Evolutionary conservation across 208 protist species (phyloP), one percentile per base, ranked within the genome.

Genomic region (Crithidia acanthocephali): DNA sequence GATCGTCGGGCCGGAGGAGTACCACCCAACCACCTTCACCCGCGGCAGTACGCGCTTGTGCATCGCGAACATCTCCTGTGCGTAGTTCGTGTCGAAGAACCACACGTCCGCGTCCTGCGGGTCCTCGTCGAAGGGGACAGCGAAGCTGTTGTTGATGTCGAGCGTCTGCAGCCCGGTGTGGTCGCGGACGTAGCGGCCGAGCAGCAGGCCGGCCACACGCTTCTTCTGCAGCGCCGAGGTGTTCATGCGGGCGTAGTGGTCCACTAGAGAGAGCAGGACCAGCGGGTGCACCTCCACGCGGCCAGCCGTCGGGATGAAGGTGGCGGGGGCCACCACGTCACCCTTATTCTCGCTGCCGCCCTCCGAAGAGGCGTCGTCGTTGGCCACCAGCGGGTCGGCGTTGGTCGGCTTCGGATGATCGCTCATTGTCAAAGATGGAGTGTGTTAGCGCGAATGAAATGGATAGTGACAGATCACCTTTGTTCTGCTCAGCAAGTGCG

Each of bases 101-200:
- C 98, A 99, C 66, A 99, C 98, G 55, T 93, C 92, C 1, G 94
- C 90, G 67, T 99, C 93, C 40, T 94, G 86, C 23, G 91, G 75
- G 81, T 99, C 98, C 82, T 99, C 99, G 80, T 99, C 99, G 79
- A 99, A 99, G 16, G 99, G 99, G 27, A 99, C 96, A 35, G 98
- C 99, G 83, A 99, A 99, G 68, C 91, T 97, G 88, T 99, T 99
- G 82, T 98, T 97, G 71, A 97, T 95, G 79, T 98, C 92, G 0
- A 97, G 78, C 32, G 80, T 86, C 61, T 87, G 87, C 68, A 71
- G 72, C 22, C 86, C 84, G 25, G 57, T 77, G 16, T 66, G 53
- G 50, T 85, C 80, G 35, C 79, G 73, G 57, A 85, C 79, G 80
- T 93, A 86, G 45, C 90, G 71, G 9, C 98, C 99, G 1, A 99